Base-by-base conservation (phyloP, 768 basidiomycete genomes). In the Amyloporia xantha region DNA sequence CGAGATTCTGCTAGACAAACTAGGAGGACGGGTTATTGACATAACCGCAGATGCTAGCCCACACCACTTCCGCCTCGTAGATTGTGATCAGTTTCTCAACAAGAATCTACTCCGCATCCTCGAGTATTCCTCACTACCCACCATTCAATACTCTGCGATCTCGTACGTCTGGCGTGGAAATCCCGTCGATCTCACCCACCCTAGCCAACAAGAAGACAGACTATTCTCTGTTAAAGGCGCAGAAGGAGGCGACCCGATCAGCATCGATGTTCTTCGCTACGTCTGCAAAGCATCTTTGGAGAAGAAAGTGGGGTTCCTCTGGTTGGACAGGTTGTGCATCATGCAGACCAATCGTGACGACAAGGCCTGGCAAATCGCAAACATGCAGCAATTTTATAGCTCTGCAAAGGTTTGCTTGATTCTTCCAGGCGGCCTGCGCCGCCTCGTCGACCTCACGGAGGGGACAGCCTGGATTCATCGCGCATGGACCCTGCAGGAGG, bases 311-410 rank as follows among this genome's bases (percentile, higher is more conserved):
- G 7, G 36, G 12, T 51, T 36, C 35, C 37, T 54, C n/a, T 54
- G 53, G 53, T 25, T 54, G 3, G 53, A 54, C 41, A 20, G 53
- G 23, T 41, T 54, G 7, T 54, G 53, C 27, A 54, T 54, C 24
- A 30, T 50, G 21, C 53, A 51, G 41, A 44, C 30, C 6, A 33
- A 25, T 40, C 19, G 15, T 2, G 25, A 7, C 17, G 53, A 54
- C 45, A 54, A 47, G 20, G 12, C 26, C 12, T 54, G 53, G 53
- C 53, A 54, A n/a, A 50, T 54, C 12, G 11, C n/a, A 19, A 21
- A 40, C 4, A 54, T 54, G 53, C 35, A 50, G 23, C 38, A 41
- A 9, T 19, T 54, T 35, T 54, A 54, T 46, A 23, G 25, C 13
- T 48, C 40, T 25, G 47, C 44, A n/a, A 20, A 23, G 5, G 17